Evolutionary conservation across 2,329 filamentous ascomycete genomes (phyloP), one percentile per base, ranked within the genome.

Genomic region (Aspergillus intermedius): DNA sequence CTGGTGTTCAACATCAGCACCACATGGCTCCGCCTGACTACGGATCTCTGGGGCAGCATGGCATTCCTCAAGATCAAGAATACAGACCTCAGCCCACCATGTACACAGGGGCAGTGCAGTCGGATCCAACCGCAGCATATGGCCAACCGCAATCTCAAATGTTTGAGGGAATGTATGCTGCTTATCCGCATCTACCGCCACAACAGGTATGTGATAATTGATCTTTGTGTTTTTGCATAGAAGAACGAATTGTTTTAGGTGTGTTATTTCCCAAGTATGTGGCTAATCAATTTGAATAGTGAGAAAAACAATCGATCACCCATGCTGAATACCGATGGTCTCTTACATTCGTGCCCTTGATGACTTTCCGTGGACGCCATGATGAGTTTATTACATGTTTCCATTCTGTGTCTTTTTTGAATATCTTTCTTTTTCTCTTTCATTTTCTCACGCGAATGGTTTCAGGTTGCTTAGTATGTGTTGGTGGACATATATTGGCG

Each of bases 101-200:
- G 82, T 96, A 95, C 65, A 77, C 85, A 25, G 84, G 83, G 47
- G 84, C 89, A 55, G 87, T 90, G 49, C 88, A 89, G 57, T 75
- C 84, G 12, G 86, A 87, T 44, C 82, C 86, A 10, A 78, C 81
- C 42, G 79, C 81, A 45, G 79, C 81, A 10, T 94, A 94, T 65
- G 87, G 84, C 12, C 88, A 93, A 62, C 80, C 86, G 42, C 85
- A 87, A 58, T 65, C 70, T 42, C 74, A 82, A 54, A 94, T 96
- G 79, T 95, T 91, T 69, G 84, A 88, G 54, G 83, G 82, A 54
- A 95, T 96, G 78, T 97, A 97, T 68, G 80, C 80, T 35, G 64
- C 68, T 19, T 95, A 94, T 66, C 79, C 84, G 12, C 74, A 83
- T 53, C 88, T 95, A 79, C 84, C 86, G 59, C 81, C 87, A 55